Percentiles rank a stretch among this genome's conserved stretches.
phyloP scores from a whole-genome alignment of 2,329 filamentous ascomycete genomes.

The Venturia oleaginea region DNA sequence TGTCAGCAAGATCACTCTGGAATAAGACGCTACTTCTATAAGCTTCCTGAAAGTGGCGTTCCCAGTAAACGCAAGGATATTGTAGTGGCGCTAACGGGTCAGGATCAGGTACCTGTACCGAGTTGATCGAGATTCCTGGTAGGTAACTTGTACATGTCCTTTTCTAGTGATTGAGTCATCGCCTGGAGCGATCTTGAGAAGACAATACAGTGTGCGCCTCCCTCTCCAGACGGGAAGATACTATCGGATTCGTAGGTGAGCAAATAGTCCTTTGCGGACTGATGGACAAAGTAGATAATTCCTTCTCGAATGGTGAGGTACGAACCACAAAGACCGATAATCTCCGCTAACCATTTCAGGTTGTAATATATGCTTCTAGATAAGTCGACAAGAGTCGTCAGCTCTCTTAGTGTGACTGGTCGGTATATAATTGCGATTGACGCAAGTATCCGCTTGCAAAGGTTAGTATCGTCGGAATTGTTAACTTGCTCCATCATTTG shows the following conservation, averaged over 20 bases:
- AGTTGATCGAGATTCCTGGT: slow-evolving; percentile 17
- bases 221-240: slow-evolving; percentile 24
- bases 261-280: slow-evolving; percentile 38
- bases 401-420: slow-evolving; percentile 30
- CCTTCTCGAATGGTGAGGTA: slow-evolving; percentile 33
- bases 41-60: slow-evolving; percentile 24
- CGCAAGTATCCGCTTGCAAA: slow-evolving; percentile 29
- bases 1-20: slow-evolving; percentile 7
- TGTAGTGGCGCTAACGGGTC: slow-evolving; percentile 21
- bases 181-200: slow-evolving; percentile 27
- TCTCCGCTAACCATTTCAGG: slow-evolving; percentile 20
- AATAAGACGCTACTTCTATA: no score
- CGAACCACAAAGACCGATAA: slow-evolving; percentile 31
- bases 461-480: slow-evolving; percentile 21
- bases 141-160: slow-evolving; percentile 22
- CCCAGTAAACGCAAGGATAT: slow-evolving; percentile 27
- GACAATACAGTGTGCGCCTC: slow-evolving; percentile 24
- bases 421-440: slow-evolving; percentile 24
- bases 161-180: slow-evolving; percentile 18
- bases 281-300: slow-evolving; percentile 36
- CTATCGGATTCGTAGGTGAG: slow-evolving; percentile 15
- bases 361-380: slow-evolving; percentile 15
- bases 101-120: slow-evolving; percentile 19
- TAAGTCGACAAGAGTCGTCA: slow-evolving; percentile 21
- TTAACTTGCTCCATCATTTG: slow-evolving; percentile 31